Evolutionary conservation across 768 basidiomycete species (phyloP).

Genomic region (Chalciporus sphaerocephalus): DNA sequence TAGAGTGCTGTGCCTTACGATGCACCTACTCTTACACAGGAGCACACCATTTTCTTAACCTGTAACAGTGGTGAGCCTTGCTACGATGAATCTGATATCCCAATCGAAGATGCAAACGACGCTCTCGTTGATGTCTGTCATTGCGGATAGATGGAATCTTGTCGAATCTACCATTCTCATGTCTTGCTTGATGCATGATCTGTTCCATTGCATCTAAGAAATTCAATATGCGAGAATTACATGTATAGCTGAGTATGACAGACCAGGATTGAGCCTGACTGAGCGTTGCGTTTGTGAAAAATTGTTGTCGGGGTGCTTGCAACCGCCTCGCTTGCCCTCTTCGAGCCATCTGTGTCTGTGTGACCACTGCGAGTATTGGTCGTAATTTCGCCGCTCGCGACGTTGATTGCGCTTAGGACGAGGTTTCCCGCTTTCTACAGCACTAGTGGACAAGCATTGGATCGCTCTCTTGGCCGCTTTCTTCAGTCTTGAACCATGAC

Average conservation of each 20-base stretch:
- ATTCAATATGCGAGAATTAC: background rate
- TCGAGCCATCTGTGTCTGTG: conserved; percentile 12
- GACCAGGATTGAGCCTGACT: conserved; percentile 4
- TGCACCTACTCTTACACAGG: background rate
- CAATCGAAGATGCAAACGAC: conserved; percentile 6
- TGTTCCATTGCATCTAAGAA: background rate
- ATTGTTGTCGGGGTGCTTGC: conserved; percentile 22
- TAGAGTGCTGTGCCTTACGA: conserved; percentile 1
- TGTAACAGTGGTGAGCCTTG: conserved; percentile 2
- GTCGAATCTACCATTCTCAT: background rate
- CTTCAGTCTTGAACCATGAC: conserved; percentile 49
- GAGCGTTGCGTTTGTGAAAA: conserved; percentile 19
- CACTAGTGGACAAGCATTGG: conserved; percentile 11
- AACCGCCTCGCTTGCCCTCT: conserved; percentile 23
- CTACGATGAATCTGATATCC: background rate
- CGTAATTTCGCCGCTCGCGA: conserved; percentile 21
- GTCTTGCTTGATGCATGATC: background rate
- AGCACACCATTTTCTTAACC: background rate
- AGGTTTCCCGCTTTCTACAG: conserved; percentile 17
- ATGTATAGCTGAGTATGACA: conserved; percentile 13
- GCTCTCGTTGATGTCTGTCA: conserved; percentile 5
- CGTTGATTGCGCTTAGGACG: conserved; percentile 17
- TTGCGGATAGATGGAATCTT: background rate
- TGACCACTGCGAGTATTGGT: conserved; percentile 20
- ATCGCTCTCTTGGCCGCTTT: conserved; percentile 19